Base-by-base conservation (phyloP, 2,329 filamentous ascomycete genomes). In the Aspergillus fumigatiaffinis region DNA sequence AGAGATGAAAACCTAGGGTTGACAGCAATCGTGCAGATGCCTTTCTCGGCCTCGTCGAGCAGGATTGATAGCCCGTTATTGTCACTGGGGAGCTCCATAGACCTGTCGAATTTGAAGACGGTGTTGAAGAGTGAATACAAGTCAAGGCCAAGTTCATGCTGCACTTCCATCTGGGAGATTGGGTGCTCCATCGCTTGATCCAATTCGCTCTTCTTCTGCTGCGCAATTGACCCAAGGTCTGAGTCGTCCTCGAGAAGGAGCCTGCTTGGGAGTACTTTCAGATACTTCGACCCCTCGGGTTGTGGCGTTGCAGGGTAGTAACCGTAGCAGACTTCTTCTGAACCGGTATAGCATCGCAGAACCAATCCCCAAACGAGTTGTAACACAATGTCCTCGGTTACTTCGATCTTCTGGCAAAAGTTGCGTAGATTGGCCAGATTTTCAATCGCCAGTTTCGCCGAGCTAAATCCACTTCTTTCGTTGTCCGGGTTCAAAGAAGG, bases 281-380 rank as follows among this genome's bases (percentile, higher is more conserved):
- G 74, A 71, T 38, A 70, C 65, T 50, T 73, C 68, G 4, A 75
- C 10, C 71, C 3, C 70, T 71, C 26, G 77, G 72, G 1, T 73
- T 65, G 0, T 74, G 44, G 23, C 0, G 21, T 71, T 7, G 70
- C 71, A 17, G 73, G 63, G 1, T 71, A 76, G 57, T 76, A 76
- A 0, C 77, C 79, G 60, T 80, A 82, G 32, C 77, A 70, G 14
- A 80, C 71, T 52, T 80, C 77, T 35, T 79, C 72, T 10, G 70
- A 72, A 1, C 73, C 75, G 3, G 76, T 76, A 52, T 77, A 79
- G 35, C 70, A 73, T 8, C 76, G 72, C 2, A 80, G 60, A 1
- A 80, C 67, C 32, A 81, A 52, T 0, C 71, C 77, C 78, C 78
- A 81, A 5, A 76, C 76, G 38, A 76, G 71, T 9, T 77, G 72